A percentile compares a stretch with the other conserved stretches of the same genome.
These are phyloP conservation scores for Beauveria bassiana DNA, from an alignment of 2,329 filamentous ascomycete genomes.

Conservation along the genomic window DNA sequence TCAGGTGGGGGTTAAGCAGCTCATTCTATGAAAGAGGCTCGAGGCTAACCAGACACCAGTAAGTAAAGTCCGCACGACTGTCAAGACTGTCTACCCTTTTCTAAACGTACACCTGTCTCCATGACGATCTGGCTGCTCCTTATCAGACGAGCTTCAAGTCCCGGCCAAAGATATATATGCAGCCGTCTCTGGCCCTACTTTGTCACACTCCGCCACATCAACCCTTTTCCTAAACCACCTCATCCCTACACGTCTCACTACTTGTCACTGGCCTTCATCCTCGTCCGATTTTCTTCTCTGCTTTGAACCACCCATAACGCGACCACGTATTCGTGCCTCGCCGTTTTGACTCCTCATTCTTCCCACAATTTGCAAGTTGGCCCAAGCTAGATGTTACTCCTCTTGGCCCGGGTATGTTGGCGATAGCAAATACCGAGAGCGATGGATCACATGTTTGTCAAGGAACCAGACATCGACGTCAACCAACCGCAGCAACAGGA, in stretches of 20 bases:
- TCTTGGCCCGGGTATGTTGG: not conserved
- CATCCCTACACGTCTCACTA: not conserved
- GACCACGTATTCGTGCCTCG: not conserved
- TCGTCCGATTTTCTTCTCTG: not conserved
- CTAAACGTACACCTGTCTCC: constrained; percentile 1
- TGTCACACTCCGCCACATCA: not conserved
- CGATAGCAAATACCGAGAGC: not conserved
- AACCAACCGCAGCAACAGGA: not conserved
- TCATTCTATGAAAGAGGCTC: not conserved
- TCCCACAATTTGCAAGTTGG: not conserved
- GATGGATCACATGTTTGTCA: not conserved
- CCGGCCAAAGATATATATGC: constrained; percentile 4
- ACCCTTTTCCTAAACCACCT: not conserved
- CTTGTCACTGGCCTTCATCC: not conserved
- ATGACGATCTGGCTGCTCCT: not conserved
- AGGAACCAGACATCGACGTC: not conserved
- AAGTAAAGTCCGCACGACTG: not conserved
- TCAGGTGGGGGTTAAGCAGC: not conserved
- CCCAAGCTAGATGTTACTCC: not conserved
- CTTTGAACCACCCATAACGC: not conserved
- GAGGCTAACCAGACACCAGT: not conserved
- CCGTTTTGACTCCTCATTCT: not conserved
- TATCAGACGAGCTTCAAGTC: not conserved
- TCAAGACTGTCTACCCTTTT: not conserved
- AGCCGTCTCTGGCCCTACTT: not conserved